Conservation (phyloP, 257 asterid genomes). For the Capsicum baccatum region DNA sequence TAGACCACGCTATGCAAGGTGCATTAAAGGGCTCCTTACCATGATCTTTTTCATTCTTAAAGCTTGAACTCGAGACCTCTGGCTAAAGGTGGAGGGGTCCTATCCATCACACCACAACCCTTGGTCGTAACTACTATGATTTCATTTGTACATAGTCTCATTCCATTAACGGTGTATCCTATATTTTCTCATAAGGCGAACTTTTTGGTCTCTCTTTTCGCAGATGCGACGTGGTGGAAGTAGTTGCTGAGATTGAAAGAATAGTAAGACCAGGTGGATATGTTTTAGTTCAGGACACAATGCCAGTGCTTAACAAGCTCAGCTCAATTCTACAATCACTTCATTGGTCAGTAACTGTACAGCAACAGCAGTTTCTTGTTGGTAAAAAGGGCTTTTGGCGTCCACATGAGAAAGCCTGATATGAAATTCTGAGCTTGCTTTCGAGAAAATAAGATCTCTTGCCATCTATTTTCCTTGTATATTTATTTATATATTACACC, state of each 20-base stretch:
- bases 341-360: slow-evolving; percentile 60
- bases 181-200: not conserved
- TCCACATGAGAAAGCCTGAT: slow-evolving; percentile 40
- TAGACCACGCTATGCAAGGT: not conserved
- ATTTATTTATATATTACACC: not conserved
- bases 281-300: slow-evolving; percentile 64
- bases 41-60: not conserved
- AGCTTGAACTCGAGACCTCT: not conserved
- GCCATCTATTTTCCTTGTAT: not conserved
- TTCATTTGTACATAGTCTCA: not conserved
- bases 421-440: not conserved
- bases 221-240: slow-evolving; percentile 68
- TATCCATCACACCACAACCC: not conserved
- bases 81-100: not conserved
- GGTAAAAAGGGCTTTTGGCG: slow-evolving; percentile 73
- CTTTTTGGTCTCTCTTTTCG: not conserved
- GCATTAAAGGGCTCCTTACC: not conserved
- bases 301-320: slow-evolving; percentile 47
- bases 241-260: slow-evolving; percentile 73
- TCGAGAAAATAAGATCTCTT: too few relatives aligned
- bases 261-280: slow-evolving; percentile 71
- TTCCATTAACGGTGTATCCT: not conserved
- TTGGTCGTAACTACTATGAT: not conserved
- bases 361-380: slow-evolving; percentile 70
- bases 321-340: slow-evolving; percentile 57